These are phyloP conservation scores for Sarocladium strictum DNA, from an alignment of 2,329 filamentous ascomycete genomes.

Conservation along the genomic window DNA sequence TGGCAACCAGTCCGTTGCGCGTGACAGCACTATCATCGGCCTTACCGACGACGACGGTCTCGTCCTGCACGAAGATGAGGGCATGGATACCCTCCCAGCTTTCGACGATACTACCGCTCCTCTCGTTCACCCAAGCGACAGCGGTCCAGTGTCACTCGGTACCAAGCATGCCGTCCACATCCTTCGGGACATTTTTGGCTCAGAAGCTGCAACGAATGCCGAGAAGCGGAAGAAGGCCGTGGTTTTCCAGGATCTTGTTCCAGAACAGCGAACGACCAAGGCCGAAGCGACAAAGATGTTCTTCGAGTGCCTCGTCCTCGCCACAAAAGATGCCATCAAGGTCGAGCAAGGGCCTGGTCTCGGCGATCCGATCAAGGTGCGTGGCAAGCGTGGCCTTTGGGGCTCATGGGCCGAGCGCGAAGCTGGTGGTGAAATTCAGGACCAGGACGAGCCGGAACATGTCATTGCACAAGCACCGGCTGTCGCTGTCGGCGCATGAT, in stretches of 20 bases:
- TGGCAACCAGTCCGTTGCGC: slow-evolving; percentile 46
- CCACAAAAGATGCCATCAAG: slow-evolving; percentile 96
- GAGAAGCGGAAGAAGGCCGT: slow-evolving; percentile 73
- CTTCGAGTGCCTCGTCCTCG: slow-evolving; percentile 91
- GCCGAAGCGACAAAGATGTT: slow-evolving; percentile 99
- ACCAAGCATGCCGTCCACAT: slow-evolving; percentile 96
- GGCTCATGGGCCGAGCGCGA: slow-evolving; percentile 87
- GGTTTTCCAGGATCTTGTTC: slow-evolving; percentile 86
- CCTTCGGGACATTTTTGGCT: slow-evolving; percentile 79
- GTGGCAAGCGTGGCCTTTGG: slow-evolving; percentile 94
- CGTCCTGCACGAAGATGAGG: slow-evolving; percentile 26
- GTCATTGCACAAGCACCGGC: slow-evolving; percentile 15
- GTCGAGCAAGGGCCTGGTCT: slow-evolving; percentile 79
- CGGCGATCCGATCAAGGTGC: slow-evolving; percentile 74
- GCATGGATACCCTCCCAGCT: slow-evolving; percentile 43
- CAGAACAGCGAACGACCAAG: slow-evolving; percentile 72
- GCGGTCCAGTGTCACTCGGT: slow-evolving; percentile 78
- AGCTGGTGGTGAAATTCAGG: slow-evolving; percentile 56
- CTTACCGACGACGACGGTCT: slow-evolving; percentile 54
- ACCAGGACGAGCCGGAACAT: slow-evolving; percentile 38
- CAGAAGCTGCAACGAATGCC: slow-evolving; percentile 61
- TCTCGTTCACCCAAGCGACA: slow-evolving; percentile 69
- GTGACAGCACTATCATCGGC: slow-evolving; percentile 59
- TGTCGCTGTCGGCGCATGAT: slow-evolving; percentile 33
- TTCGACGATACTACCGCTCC: slow-evolving; percentile 77